These are phyloP conservation scores for Phytopythium litorale DNA, from an alignment of 352 stramenopile genomes.

Conservation along the genomic window DNA sequence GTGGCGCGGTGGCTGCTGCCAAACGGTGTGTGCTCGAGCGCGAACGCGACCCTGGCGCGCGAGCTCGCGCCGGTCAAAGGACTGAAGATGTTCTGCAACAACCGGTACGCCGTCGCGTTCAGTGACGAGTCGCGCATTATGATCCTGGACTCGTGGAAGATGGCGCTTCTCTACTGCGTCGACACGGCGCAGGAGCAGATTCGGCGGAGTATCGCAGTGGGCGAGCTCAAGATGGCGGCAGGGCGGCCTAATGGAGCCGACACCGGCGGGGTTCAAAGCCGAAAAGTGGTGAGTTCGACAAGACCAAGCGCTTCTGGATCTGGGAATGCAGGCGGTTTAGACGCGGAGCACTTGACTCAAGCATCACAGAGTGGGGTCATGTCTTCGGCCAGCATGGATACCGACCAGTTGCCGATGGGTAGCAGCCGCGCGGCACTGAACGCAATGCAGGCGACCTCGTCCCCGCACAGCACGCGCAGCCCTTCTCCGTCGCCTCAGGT, in stretches of 20 bases:
- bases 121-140: constrained; percentile 70
- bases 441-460: not conserved
- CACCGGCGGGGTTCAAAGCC: not conserved
- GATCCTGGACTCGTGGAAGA: constrained; percentile 76
- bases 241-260: not conserved
- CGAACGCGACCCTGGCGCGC: constrained; percentile 43
- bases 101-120: constrained; percentile 62
- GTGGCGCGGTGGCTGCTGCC: constrained; percentile 65
- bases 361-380: not conserved
- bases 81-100: constrained; percentile 73
- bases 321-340: not conserved
- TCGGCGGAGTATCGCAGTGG: constrained; percentile 57
- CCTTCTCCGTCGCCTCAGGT: constrained; percentile 12
- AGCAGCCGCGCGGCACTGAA: not conserved
- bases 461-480: not conserved
- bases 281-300: not conserved
- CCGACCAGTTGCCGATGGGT: not conserved
- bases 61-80: constrained; percentile 62
- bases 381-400: not conserved
- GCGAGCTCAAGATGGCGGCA: constrained; percentile 39
- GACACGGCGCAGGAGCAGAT: constrained; percentile 82
- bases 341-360: not conserved
- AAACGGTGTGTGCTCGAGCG: constrained; percentile 55
- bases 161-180: constrained; percentile 64
- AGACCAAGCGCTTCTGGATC: not conserved